phyloP scores from a whole-genome alignment of 2,329 filamentous ascomycete species.

The Fusarium tricinctum region DNA sequence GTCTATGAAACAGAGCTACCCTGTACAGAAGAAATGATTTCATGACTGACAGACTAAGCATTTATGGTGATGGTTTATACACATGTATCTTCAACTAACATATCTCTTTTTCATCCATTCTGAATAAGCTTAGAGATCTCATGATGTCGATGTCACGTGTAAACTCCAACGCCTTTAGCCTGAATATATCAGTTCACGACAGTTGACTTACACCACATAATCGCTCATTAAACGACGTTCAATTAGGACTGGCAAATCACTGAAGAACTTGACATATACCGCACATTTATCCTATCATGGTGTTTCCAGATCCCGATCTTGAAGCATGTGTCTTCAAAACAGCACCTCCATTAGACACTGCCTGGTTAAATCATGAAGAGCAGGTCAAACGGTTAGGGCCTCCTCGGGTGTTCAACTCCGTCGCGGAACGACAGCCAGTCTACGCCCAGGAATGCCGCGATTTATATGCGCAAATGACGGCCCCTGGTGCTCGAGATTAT shows the following conservation, averaged over 20 bases:
- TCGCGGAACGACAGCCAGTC: constrained; percentile 54
- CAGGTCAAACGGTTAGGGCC: constrained; percentile 40
- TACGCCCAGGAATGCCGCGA: constrained; percentile 60
- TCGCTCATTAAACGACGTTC: background rate
- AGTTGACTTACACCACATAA: background rate
- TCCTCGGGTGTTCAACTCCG: constrained; percentile 39
- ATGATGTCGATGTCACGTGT: constrained; percentile 23
- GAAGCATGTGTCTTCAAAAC: constrained; percentile 48
- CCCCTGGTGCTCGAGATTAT: constrained; percentile 54
- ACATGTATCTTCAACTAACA: background rate
- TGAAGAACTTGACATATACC: no score
- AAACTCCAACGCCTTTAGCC: constrained; percentile 21
- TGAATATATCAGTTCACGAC: constrained; percentile 3
- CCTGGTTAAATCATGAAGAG: constrained; percentile 58
- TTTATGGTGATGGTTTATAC: no score
- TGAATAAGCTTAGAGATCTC: background rate
- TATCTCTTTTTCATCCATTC: background rate
- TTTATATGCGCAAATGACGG: constrained; percentile 55
- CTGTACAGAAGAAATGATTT: background rate
- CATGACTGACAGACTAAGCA: background rate
- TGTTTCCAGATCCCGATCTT: constrained; percentile 37
- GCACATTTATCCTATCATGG: constrained; percentile 18
- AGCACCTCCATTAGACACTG: constrained; percentile 57
- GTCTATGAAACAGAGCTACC: background rate
- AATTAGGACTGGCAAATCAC: background rate